Base-by-base conservation (phyloP, 1,284 basidiomycete species). In the Boletus mariae region DNA sequence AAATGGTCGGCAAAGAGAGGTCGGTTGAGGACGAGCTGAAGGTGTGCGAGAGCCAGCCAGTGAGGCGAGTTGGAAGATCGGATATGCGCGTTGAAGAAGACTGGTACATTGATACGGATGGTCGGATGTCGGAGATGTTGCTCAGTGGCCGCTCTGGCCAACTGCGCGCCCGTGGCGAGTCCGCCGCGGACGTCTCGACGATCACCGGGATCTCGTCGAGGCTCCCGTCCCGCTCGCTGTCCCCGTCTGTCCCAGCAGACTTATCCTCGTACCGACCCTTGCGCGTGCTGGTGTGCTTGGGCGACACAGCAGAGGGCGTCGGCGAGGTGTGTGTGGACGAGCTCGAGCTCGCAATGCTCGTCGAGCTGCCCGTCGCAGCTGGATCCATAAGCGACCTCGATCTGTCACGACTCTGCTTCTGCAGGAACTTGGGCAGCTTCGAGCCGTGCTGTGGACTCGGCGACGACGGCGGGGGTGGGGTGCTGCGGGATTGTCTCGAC, bases 41-140 rank as follows among this genome's bases (percentile, higher is more conserved):
- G 0, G 85, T 83, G 68, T 90, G 87, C 0, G 84, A 81, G 68
- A 90, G 80, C 87, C 87, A 90, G 59, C 87, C 87, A 0, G 85
- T 84, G 44, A 88, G 79, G 0, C 87, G 77, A 11, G 84, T 82
- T 23, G 80, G 77, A 20, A 83, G 69, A 68, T 82, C 80, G 58
- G 74, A 68, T 60, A 81, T 69, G 52, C 71, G 67, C 9, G 63
- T 34, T 47, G 67, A 67, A 46, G 68, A 61, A 29, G 65, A 37
- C 3, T 59, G 40, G 58, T 70, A 67, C 57, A 70, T 59, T 45
- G 70, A 67, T 54, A 62, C 57, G 51, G 63, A 49, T 48, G 70
- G 66, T 62, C 72, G 69, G 61, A 74, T 74, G 60, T 79, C 78
- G 54, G 77, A 77, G 34, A 68, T 61, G 9, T 62, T 61, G 58